phyloP scores from a whole-genome alignment of 2,329 filamentous ascomycete species.

The Fusarium scirpi region DNA sequence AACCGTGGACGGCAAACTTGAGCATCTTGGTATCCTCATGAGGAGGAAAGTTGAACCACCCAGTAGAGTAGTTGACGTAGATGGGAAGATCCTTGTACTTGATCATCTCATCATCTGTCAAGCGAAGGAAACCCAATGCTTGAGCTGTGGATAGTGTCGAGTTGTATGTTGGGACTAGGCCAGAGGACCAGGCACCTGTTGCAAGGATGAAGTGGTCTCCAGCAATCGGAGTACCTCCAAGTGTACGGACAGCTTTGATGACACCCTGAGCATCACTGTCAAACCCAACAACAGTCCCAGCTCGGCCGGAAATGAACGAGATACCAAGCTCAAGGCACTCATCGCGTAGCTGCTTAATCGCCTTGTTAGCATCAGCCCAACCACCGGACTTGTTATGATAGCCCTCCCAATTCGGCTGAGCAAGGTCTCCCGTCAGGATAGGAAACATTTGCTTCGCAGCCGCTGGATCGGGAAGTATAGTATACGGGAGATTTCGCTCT shows the following conservation, averaged over 20 bases:
- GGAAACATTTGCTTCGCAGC: constrained; percentile 8
- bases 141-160: constrained; percentile 32
- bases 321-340: constrained; percentile 31
- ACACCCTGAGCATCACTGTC: constrained; percentile 2
- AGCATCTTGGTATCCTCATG: constrained; percentile 34
- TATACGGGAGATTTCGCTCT: constrained; percentile 19
- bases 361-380: constrained; percentile 36
- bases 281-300: constrained; percentile 25
- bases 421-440: constrained; percentile 17
- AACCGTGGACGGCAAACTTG: constrained; percentile 38
- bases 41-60: constrained; percentile 43
- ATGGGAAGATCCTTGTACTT: constrained; percentile 35
- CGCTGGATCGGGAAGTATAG: neutral
- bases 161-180: constrained; percentile 24
- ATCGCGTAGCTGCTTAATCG: constrained; percentile 32
- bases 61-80: constrained; percentile 37
- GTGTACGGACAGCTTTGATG: neutral
- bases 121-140: constrained; percentile 30
- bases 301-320: constrained; percentile 28
- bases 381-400: constrained; percentile 31
- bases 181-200: constrained; percentile 28
- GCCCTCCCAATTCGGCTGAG: constrained; percentile 24
- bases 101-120: constrained; percentile 28
- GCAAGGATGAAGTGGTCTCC: constrained; percentile 34
- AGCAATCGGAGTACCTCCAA: neutral